Conservation (phyloP, 345 rosid species). For the Camelina sativa region DNA sequence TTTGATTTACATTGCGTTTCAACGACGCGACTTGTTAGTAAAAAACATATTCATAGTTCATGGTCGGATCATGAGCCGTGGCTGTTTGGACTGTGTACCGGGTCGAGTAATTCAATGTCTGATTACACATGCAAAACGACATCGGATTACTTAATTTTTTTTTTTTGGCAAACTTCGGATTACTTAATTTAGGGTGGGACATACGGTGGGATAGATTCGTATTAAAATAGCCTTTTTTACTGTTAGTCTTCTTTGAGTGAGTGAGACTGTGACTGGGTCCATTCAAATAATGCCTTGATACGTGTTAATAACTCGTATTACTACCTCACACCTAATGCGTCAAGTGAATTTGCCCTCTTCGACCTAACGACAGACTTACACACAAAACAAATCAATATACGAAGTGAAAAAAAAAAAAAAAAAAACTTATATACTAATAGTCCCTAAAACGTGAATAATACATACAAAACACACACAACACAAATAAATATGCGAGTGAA, state of each 20-base stretch:
- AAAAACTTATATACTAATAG: background rate
- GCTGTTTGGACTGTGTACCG: background rate
- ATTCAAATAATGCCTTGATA: constrained; percentile 30
- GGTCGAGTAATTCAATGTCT: background rate
- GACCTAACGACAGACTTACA: constrained; percentile 39
- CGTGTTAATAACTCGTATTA: constrained; percentile 28
- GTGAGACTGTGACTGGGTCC: constrained; percentile 33
- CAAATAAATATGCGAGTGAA: constrained; percentile 22
- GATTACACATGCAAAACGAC: constrained; percentile 11
- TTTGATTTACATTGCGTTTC: background rate
- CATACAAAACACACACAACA: background rate
- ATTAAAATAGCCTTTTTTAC: constrained; percentile 27
- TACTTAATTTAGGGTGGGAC: constrained; percentile 8
- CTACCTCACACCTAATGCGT: constrained; percentile 17
- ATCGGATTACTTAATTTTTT: constrained; percentile 13
- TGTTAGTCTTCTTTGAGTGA: constrained; percentile 32
- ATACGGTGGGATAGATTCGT: constrained; percentile 5
- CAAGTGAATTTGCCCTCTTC: constrained; percentile 30
- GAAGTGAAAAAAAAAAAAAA: constrained; percentile 5
- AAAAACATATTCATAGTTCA: background rate
- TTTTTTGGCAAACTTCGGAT: no score
- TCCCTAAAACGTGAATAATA: constrained; percentile 3
- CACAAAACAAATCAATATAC: constrained; percentile 26
- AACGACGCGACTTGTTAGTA: background rate
- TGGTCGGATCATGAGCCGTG: constrained; percentile 18